phyloP scores from a whole-genome alignment of 176 grass and related monocot species.

The Cocos nucifera region DNA sequence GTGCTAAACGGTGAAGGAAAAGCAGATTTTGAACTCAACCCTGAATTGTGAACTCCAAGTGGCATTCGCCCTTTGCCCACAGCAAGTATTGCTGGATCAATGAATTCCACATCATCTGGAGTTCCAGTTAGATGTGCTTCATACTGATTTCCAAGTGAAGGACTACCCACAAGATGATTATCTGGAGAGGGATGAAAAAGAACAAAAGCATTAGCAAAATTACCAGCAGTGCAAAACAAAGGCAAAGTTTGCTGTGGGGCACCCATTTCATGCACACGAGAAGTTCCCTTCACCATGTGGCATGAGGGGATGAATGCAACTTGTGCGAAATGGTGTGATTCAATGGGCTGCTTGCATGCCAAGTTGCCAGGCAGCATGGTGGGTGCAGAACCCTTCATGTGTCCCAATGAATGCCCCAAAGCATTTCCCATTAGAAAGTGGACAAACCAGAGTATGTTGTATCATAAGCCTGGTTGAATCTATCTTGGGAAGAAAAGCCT shows the following conservation, averaged over 20 bases:
- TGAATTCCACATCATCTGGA: conserved; percentile 63
- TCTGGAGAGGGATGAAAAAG: conserved; percentile 24
- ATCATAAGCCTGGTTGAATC: conserved; percentile 38
- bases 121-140: conserved; percentile 44
- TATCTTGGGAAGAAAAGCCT: conserved; percentile 45
- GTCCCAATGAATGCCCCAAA: too few species aligned
- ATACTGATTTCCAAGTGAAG: conserved; percentile 41
- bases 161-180: conserved; percentile 32
- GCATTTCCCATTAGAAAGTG: background rate
- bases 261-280: too few species aligned
- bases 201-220: background rate
- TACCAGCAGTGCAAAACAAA: too few species aligned
- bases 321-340: too few species aligned
- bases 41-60: conserved; percentile 40
- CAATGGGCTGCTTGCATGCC: too few species aligned
- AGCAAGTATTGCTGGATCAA: conserved; percentile 86
- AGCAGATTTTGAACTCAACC: conserved; percentile 36
- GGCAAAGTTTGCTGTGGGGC: too few species aligned
- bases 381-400: too few species aligned
- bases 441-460: conserved; percentile 34
- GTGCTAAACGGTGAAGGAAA: conserved; percentile 39
- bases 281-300: too few species aligned
- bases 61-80: conserved; percentile 83
- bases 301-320: too few species aligned
- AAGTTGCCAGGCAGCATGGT: too few species aligned